Conservation (phyloP, 306 rosid species). For the Datisca glomerata region DNA sequence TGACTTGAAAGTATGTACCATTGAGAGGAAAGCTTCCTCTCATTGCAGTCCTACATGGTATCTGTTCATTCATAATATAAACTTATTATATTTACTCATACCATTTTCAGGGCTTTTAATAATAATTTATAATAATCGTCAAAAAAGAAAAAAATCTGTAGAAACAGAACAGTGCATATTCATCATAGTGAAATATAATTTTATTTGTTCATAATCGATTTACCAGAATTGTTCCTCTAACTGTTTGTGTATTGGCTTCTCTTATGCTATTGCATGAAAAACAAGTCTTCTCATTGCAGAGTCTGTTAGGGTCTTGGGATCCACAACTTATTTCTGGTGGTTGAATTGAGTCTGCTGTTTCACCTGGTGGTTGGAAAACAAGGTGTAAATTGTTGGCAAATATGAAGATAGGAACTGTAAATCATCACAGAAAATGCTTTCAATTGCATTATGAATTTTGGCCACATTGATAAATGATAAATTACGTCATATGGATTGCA, state of each 20-base stretch:
- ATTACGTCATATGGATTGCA: too few relatives aligned
- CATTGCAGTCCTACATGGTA: conserved; percentile 2
- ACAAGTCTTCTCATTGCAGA: conserved; percentile 58
- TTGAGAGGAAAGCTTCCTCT: conserved; percentile 10
- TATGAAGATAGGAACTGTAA: too few relatives aligned
- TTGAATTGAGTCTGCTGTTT: conserved; percentile 56
- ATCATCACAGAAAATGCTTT: too few relatives aligned
- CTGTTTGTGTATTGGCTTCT: conserved; percentile 64
- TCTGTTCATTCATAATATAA: too few relatives aligned
- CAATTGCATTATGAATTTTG: too few relatives aligned
- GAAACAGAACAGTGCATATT: too few relatives aligned
- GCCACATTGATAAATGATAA: too few relatives aligned
- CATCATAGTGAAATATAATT: too few relatives aligned
- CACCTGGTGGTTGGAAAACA: conserved; percentile 34
- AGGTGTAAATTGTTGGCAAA: conserved; percentile 10
- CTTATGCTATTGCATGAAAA: conserved; percentile 58
- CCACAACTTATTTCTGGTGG: conserved; percentile 57
- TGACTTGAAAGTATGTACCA: conserved; percentile 11
- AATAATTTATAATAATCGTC: too few relatives aligned
- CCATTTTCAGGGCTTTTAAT: not conserved
- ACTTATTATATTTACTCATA: not conserved
- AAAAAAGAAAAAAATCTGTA: too few relatives aligned
- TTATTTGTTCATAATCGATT: too few relatives aligned
- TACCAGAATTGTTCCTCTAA: conserved; percentile 85
- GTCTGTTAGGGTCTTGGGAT: conserved; percentile 31